Conservation (phyloP, 2,329 filamentous ascomycete species). For the Gaeumannomyces sp. region DNA sequence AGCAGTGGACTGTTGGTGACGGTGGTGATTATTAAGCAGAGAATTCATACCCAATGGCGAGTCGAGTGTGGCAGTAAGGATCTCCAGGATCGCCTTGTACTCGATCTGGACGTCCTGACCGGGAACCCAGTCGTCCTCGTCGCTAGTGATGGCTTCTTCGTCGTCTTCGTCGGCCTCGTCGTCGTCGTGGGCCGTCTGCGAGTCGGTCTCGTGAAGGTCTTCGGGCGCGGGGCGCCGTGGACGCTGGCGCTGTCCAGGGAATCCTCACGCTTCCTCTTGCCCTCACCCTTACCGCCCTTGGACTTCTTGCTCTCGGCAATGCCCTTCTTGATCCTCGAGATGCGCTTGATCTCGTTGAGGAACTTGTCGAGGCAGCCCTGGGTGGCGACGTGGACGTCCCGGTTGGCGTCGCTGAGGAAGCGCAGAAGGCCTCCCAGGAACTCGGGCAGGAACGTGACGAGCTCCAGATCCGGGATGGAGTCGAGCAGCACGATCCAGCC, state of each 20-base stretch:
- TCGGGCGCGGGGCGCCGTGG: slow-evolving; percentile 50
- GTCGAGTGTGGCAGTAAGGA: slow-evolving; percentile 82
- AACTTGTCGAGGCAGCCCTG: slow-evolving; percentile 87
- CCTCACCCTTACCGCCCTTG: slow-evolving; percentile 43
- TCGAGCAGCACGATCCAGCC: slow-evolving; percentile 94
- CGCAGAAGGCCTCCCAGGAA: slow-evolving; percentile 86
- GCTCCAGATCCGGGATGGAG: slow-evolving; percentile 91
- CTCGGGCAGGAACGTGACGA: slow-evolving; percentile 86
- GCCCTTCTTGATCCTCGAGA: slow-evolving; percentile 85
- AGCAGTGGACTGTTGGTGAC: not conserved
- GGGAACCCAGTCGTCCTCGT: slow-evolving; percentile 92
- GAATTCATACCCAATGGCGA: slow-evolving; percentile 61
- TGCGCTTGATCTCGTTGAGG: slow-evolving; percentile 87
- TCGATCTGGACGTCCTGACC: slow-evolving; percentile 96
- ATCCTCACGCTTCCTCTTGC: slow-evolving; percentile 62
- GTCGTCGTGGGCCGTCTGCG: slow-evolving; percentile 25
- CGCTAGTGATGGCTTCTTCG: slow-evolving; percentile 54
- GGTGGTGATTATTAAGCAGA: slow-evolving; percentile 2
- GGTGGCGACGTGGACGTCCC: slow-evolving; percentile 91
- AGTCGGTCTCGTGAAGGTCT: slow-evolving; percentile 54
- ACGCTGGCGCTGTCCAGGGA: slow-evolving; percentile 62
- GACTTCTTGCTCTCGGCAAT: slow-evolving; percentile 79
- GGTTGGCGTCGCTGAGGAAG: slow-evolving; percentile 85
- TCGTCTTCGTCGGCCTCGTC: slow-evolving; percentile 47
- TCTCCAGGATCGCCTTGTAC: slow-evolving; percentile 84